phyloP scores from a whole-genome alignment of 805 yeast genomes.

The Starmerella bombi region DNA sequence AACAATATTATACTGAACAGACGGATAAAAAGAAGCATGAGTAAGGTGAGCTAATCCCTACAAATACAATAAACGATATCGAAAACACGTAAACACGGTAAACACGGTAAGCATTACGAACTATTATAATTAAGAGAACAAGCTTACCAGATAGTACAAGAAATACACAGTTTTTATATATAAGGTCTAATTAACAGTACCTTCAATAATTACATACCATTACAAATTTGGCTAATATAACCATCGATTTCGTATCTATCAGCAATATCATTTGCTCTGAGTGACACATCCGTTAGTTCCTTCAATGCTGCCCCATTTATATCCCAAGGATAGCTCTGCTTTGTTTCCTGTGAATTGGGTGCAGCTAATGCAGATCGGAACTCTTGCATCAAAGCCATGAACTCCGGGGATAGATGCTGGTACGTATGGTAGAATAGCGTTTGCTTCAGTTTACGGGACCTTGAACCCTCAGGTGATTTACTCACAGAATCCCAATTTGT shows the following conservation, averaged over 20 bases:
- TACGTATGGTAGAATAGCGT: slow-evolving; percentile 10
- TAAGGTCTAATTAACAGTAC: too few relatives aligned
- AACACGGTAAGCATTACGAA: too few relatives aligned
- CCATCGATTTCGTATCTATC: slow-evolving; percentile 9
- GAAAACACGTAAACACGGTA: too few relatives aligned
- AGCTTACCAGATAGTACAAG: too few relatives aligned
- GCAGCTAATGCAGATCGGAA: background rate
- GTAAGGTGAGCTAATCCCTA: too few relatives aligned
- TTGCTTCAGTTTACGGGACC: background rate
- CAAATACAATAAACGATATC: too few relatives aligned
- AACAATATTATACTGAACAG: slow-evolving; percentile 3
- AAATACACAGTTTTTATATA: too few relatives aligned
- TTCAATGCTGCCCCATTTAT: background rate
- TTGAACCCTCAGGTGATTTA: background rate
- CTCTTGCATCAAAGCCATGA: background rate
- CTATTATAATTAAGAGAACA: too few relatives aligned
- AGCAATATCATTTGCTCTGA: slow-evolving; percentile 5
- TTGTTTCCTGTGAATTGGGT: background rate
- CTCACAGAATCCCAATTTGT: slow-evolving; percentile 13
- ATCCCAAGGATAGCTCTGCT: slow-evolving; percentile 5
- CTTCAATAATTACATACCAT: too few relatives aligned
- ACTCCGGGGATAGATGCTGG: background rate
- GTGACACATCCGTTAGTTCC: slow-evolving; percentile 5
- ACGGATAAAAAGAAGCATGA: background rate
- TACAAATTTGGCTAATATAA: too few relatives aligned